Conservation (phyloP, 768 basidiomycete genomes). For the Boletus rubropictus region DNA sequence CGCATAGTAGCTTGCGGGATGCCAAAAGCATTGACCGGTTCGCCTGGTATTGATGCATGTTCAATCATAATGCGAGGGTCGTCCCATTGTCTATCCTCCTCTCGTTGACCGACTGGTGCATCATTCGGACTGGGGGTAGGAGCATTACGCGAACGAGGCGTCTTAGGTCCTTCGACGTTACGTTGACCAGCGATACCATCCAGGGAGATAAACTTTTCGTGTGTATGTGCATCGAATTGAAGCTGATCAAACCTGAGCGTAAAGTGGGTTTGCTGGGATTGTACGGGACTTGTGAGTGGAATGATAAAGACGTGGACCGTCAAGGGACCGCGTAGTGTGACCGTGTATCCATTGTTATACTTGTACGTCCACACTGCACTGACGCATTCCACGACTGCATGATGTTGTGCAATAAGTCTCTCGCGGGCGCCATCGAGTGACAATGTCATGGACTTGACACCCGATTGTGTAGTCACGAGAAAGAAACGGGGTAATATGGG, state of each 20-base stretch:
- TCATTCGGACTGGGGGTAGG: slow-evolving; percentile 33
- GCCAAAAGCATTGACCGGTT: slow-evolving; percentile 84
- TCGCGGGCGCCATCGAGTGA: slow-evolving; percentile 75
- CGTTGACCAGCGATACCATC: slow-evolving; percentile 55
- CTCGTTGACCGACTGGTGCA: slow-evolving; percentile 25
- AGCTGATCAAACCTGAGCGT: slow-evolving; percentile 66
- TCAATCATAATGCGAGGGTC: slow-evolving; percentile 60
- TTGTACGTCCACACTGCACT: slow-evolving; percentile 77
- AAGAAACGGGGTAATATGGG: slow-evolving; percentile 81
- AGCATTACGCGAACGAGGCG: slow-evolving; percentile 30
- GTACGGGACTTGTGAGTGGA: slow-evolving; percentile 17
- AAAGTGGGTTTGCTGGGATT: slow-evolving; percentile 20
- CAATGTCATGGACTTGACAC: slow-evolving; percentile 79
- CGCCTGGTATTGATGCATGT: slow-evolving; percentile 63
- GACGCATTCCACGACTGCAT: slow-evolving; percentile 61
- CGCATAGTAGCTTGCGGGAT: slow-evolving; percentile 88
- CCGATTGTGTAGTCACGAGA: slow-evolving; percentile 77
- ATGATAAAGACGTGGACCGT: slow-evolving; percentile 52
- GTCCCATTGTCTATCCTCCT: slow-evolving; percentile 60
- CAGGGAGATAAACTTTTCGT: slow-evolving; percentile 71
- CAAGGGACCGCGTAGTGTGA: slow-evolving; percentile 70
- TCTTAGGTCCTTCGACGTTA: slow-evolving; percentile 37
- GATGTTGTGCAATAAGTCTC: slow-evolving; percentile 43
- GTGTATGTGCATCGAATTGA: slow-evolving; percentile 63
- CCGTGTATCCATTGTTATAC: slow-evolving; percentile 73